Evolutionary conservation across 106 monocot genomes (phyloP), one percentile per base, ranked within the genome.

Genomic region (Cymbidium sinense): DNA sequence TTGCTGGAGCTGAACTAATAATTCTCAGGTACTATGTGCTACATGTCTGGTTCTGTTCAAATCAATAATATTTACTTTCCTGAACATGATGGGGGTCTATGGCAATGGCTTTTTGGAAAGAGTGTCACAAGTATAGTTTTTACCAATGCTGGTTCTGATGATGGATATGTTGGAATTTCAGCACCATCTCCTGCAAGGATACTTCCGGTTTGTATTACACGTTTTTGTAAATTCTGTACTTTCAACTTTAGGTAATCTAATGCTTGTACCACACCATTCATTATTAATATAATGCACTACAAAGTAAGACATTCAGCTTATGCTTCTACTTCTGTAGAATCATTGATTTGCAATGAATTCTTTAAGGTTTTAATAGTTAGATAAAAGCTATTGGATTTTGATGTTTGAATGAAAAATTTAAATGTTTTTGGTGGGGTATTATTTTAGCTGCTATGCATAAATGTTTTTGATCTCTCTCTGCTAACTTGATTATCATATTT

Each of bases 81-180:
- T 77, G 94, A 94, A 69, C 82, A 98, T 81, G 96, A 94, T 50
- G 91, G 86, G 1, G 94, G 94, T 50, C 13, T 90, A 11, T 90
- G 89, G 94, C 94, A 98, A 77, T 94, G 96, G 96, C 71, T 98
- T 83, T 91, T 98, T 82, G 94, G 93, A 34, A 94, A 88, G 83
- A 88, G 84, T 73, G 73, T 86, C 33, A 82, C 82, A 35, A 98
- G 87, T 78, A 83, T 86, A 29, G 78, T 91, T 72, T 73, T 94
- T 76, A 89, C 75, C 29, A 98, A 98, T 81, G 13, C 84, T 88
- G 94, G 87, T 36, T 39, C 82, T 51, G 86, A 79, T 70, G 88
- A 91, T 88, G 96, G 96, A 43, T 98, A 83, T 86, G 90, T 98
- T 82, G 96, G 93, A 64, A 90, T 98, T 84, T 81, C 94, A 36